These are phyloP conservation scores for Vanderwaltozyma tropicalis DNA, from an alignment of 805 yeast genomes.

Conservation along the genomic window DNA sequence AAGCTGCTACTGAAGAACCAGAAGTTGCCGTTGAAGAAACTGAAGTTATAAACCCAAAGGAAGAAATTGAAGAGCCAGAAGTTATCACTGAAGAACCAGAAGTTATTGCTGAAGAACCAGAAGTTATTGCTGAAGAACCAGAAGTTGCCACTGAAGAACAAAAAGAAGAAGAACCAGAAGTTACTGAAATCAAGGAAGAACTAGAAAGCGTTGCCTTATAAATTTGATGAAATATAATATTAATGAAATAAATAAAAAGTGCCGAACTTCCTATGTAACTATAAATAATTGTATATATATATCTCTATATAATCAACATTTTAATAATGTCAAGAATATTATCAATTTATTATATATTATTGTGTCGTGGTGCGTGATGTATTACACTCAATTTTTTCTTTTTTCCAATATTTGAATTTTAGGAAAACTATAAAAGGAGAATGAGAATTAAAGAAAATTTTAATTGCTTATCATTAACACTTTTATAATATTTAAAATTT, in stretches of 20 bases:
- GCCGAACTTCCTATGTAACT: no score
- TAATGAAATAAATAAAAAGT: not conserved
- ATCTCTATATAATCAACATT: no score
- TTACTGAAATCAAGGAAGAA: constrained; percentile 15
- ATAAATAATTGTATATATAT: not conserved
- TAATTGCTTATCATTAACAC: no score
- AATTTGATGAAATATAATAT: constrained; percentile 1
- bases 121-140: constrained; percentile 4
- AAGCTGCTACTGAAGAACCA: not conserved
- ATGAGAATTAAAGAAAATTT: not conserved
- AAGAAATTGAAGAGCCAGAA: not conserved
- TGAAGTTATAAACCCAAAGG: not conserved
- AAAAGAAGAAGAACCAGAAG: not conserved
- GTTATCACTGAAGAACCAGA: not conserved
- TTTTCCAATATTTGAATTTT: no score
- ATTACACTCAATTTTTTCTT: no score
- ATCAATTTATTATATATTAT: no score
- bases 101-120: not conserved
- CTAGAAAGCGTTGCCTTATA: constrained; percentile 25
- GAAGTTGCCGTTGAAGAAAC: constrained; percentile 1
- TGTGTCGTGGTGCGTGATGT: no score
- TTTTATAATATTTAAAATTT: not conserved
- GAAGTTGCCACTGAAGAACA: not conserved
- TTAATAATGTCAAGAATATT: no score
- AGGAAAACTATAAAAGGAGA: not conserved